These are phyloP conservation scores for Dorcoceras hygrometricum DNA, from an alignment of 257 asterid species.

Conservation along the genomic window DNA sequence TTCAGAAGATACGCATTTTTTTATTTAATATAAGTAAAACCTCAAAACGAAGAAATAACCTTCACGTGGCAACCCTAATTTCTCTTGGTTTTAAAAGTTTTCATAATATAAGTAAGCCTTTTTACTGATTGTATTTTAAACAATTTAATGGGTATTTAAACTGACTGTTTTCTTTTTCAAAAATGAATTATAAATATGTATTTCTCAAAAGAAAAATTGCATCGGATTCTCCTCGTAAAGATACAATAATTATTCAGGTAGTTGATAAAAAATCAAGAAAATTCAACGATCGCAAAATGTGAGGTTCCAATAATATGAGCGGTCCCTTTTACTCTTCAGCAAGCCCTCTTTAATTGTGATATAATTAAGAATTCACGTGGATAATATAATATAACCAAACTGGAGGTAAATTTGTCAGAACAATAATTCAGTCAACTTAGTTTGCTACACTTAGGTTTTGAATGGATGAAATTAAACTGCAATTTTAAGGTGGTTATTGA, in stretches of 20 bases:
- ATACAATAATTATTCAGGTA: conserved; percentile 11
- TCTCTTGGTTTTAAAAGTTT: too few species aligned
- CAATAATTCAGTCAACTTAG: conserved; percentile 27
- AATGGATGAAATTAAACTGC: conserved; percentile 27
- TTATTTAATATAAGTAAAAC: too few species aligned
- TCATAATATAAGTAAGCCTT: too few species aligned
- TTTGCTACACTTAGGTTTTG: conserved; percentile 32
- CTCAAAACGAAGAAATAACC: too few species aligned
- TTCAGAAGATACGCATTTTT: too few species aligned
- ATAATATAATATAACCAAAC: too few species aligned
- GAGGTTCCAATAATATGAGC: conserved; percentile 26
- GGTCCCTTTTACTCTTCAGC: conserved; percentile 23
- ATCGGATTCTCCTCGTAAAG: conserved; percentile 48
- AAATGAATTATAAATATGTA: too few species aligned
- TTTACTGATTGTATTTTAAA: too few species aligned
- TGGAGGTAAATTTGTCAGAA: too few species aligned
- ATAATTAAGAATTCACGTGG: background rate
- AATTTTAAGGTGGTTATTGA: conserved; percentile 29
- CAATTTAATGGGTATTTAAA: too few species aligned
- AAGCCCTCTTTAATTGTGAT: background rate
- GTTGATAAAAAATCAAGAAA: conserved; percentile 28
- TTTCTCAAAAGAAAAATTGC: conserved; percentile 7
- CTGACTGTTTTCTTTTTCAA: too few species aligned
- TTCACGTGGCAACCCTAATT: conserved; percentile 20
- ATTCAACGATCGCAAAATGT: conserved; percentile 26